These are phyloP conservation scores for Fragaria ananassa DNA, from an alignment of 306 rosid species.

Conservation along the genomic window DNA sequence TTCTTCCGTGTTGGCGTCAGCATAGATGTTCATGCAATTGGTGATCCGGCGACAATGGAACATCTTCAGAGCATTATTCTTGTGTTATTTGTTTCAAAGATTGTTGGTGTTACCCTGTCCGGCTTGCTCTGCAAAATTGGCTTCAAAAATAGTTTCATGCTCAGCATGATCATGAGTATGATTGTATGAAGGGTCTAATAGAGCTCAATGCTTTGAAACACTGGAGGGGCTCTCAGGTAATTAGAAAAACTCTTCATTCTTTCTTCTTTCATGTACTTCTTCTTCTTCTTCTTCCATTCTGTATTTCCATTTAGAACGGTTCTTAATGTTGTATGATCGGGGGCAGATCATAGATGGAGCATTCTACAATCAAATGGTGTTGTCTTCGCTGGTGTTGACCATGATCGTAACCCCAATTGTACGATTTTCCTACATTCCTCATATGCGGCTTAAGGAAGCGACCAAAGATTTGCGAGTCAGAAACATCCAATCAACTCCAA, in stretches of 20 bases:
- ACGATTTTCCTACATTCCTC: constrained; percentile 47
- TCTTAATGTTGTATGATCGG: too few relatives aligned
- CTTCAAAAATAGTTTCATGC: constrained; percentile 52
- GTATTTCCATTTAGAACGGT: too few relatives aligned
- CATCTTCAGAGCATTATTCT: too few relatives aligned
- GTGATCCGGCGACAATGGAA: too few relatives aligned
- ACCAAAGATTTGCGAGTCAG: constrained; percentile 21
- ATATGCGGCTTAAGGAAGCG: background rate
- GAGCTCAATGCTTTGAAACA: constrained; percentile 24
- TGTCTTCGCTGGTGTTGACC: constrained; percentile 43
- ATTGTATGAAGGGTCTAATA: constrained; percentile 62
- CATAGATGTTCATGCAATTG: constrained; percentile 20
- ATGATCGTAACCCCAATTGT: constrained; percentile 49
- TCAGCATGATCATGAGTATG: constrained; percentile 59
- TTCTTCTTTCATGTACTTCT: too few relatives aligned
- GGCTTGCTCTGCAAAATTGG: constrained; percentile 53
- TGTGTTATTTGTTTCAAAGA: constrained; percentile 29
- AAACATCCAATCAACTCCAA: constrained; percentile 6
- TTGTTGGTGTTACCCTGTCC: constrained; percentile 48
- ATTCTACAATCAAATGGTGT: constrained; percentile 44
- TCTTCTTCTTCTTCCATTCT: too few relatives aligned
- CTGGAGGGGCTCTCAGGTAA: too few relatives aligned
- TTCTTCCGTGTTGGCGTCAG: constrained; percentile 36
- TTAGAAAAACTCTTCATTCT: too few relatives aligned
- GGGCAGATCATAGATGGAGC: constrained; percentile 33